Evolutionary conservation across 352 stramenopile species (phyloP).

Genomic region (Phytophthora niederhauseri): DNA sequence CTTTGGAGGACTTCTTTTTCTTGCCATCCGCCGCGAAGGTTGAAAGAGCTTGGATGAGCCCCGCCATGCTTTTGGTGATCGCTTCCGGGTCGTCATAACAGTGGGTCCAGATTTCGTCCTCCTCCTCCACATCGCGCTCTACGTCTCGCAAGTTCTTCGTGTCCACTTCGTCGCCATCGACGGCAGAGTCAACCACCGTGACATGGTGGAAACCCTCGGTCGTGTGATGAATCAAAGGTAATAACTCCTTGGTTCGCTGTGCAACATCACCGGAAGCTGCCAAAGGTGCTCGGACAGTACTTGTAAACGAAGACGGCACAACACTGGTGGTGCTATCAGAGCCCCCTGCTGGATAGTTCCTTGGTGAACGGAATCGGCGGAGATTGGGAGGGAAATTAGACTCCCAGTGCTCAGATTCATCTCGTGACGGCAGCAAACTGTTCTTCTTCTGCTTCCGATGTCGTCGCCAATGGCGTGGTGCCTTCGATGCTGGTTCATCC

Average conservation of each 20-base stretch:
- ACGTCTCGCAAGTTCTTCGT: neutral
- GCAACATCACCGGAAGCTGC: neutral
- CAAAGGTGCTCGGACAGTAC: neutral
- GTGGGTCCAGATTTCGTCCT: slow-evolving; percentile 20
- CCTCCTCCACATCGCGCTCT: neutral
- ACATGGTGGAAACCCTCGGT: neutral
- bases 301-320: slow-evolving; percentile 15
- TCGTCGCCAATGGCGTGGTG: slow-evolving; percentile 4
- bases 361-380: slow-evolving; percentile 5
- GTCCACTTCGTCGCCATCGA: neutral
- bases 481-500: neutral
- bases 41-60: slow-evolving; percentile 32
- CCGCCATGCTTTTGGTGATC: slow-evolving; percentile 26
- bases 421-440: slow-evolving; percentile 21
- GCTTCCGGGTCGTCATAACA: slow-evolving; percentile 31
- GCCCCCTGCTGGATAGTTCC: neutral
- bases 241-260: neutral
- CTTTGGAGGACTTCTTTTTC: slow-evolving; percentile 3
- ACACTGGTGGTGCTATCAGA: neutral
- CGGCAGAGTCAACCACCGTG: neutral
- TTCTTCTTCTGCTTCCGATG: slow-evolving; percentile 4
- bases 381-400: slow-evolving; percentile 24
- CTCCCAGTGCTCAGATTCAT: slow-evolving; percentile 24
- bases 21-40: slow-evolving; percentile 24
- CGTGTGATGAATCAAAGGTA: slow-evolving; percentile 13